phyloP scores from a whole-genome alignment of 805 yeast genomes.

The Saturnispora zaruensis region DNA sequence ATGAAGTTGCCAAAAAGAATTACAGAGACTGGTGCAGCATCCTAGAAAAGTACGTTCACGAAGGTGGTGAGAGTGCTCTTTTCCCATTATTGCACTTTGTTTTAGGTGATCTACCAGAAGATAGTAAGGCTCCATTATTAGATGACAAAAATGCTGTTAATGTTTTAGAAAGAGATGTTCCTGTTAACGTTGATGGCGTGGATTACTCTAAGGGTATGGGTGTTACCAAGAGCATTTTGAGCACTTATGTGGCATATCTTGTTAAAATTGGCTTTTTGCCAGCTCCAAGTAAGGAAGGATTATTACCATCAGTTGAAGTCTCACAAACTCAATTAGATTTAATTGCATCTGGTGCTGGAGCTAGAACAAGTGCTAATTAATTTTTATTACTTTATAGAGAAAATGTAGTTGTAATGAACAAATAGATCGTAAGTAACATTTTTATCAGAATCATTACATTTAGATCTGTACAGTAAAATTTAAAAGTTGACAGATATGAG shows the following conservation, averaged over 20 bases:
- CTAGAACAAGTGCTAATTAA: constrained; percentile 54
- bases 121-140: constrained; percentile 90
- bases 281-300: constrained; percentile 41
- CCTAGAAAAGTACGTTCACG: constrained; percentile 71
- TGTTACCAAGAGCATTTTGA: constrained; percentile 56
- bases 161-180: constrained; percentile 54
- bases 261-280: constrained; percentile 74
- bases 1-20: constrained; percentile 48
- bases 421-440: no score
- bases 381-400: not conserved
- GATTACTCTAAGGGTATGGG: constrained; percentile 70
- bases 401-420: no score
- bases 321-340: constrained; percentile 48
- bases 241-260: constrained; percentile 73
- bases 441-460: not conserved
- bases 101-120: constrained; percentile 81
- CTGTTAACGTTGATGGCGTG: constrained; percentile 40
- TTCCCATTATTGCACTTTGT: constrained; percentile 93
- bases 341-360: constrained; percentile 61
- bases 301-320: constrained; percentile 51
- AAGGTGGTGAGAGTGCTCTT: constrained; percentile 72
- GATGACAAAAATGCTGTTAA: constrained; percentile 77
- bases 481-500: not conserved
- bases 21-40: constrained; percentile 74
- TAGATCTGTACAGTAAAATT: not conserved